These are phyloP conservation scores for Sordariomycetes sp. DNA, from an alignment of 2,329 filamentous ascomycete genomes.

Conservation along the genomic window DNA sequence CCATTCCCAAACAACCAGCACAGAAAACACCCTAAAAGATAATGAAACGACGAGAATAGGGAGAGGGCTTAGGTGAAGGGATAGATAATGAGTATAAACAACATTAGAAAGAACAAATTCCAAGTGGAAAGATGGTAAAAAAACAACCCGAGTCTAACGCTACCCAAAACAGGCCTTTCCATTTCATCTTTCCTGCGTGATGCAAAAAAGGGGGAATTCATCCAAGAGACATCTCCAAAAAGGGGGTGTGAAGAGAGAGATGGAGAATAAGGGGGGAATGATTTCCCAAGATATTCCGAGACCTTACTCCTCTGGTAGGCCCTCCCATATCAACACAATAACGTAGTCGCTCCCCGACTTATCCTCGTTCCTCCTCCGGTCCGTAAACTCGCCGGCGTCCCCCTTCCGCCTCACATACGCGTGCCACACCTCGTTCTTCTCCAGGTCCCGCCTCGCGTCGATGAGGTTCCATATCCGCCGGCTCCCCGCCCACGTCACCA, in stretches of 20 bases:
- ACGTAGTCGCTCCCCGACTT: slow-evolving; percentile 17
- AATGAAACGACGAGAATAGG: neutral
- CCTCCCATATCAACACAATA: slow-evolving; percentile 20
- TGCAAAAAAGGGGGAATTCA: neutral
- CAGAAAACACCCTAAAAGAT: neutral
- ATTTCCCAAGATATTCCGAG: neutral
- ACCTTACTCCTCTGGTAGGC: neutral
- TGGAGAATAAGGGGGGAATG: neutral
- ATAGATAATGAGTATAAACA: neutral
- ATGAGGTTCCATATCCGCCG: slow-evolving; percentile 18
- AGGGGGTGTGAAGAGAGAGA: neutral
- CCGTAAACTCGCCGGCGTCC: slow-evolving; percentile 10
- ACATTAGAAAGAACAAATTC: neutral
- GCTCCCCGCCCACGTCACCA: slow-evolving; percentile 14
- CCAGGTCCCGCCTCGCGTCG: slow-evolving; percentile 11
- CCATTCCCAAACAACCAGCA: neutral
- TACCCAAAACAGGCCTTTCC: neutral
- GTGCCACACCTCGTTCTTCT: slow-evolving; percentile 18
- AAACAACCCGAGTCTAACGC: neutral
- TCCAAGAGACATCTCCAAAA: neutral
- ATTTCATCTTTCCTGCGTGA: neutral
- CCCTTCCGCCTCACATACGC: slow-evolving; percentile 16
- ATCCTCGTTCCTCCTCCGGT: slow-evolving; percentile 11
- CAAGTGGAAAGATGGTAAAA: neutral
- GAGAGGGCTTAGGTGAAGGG: neutral